phyloP scores from a whole-genome alignment of 2,329 filamentous ascomycete genomes.

The Paradendryphiella salina region DNA sequence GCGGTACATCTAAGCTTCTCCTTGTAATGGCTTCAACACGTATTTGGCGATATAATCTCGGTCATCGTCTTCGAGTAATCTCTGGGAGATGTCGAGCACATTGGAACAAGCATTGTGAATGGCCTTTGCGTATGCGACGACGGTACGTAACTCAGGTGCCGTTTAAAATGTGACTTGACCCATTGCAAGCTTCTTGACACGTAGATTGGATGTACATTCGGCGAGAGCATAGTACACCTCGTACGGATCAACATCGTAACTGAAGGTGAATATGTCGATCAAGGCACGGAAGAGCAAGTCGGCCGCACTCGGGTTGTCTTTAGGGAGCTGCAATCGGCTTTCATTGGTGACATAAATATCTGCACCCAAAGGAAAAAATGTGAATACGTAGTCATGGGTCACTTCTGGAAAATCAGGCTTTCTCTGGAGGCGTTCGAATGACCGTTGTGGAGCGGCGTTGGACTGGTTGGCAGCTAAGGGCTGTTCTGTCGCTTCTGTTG shows the following conservation, averaged over 20 bases:
- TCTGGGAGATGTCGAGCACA: background rate
- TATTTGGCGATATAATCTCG: background rate
- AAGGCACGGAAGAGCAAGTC: background rate
- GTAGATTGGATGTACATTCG: background rate
- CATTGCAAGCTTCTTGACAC: background rate
- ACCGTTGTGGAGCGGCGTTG: too few species aligned
- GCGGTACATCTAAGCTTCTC: too few species aligned
- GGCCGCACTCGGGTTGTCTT: background rate
- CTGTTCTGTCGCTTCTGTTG: too few species aligned
- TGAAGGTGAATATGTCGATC: constrained; percentile 6
- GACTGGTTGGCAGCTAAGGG: too few species aligned
- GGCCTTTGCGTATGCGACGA: background rate
- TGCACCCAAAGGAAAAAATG: too few species aligned
- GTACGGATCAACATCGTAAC: background rate
- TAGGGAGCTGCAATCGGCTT: background rate
- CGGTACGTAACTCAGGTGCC: background rate
- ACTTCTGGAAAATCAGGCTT: too few species aligned
- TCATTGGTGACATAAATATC: too few species aligned
- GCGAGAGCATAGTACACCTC: background rate
- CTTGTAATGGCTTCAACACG: constrained; percentile 1
- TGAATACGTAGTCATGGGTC: too few species aligned
- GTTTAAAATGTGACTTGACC: background rate
- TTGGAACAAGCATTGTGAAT: background rate
- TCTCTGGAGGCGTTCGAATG: too few species aligned
- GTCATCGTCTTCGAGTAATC: constrained; percentile 3